These are phyloP conservation scores for Eimeria tenella DNA, from an alignment of 169 alveolate genomes.

Conservation along the genomic window DNA sequence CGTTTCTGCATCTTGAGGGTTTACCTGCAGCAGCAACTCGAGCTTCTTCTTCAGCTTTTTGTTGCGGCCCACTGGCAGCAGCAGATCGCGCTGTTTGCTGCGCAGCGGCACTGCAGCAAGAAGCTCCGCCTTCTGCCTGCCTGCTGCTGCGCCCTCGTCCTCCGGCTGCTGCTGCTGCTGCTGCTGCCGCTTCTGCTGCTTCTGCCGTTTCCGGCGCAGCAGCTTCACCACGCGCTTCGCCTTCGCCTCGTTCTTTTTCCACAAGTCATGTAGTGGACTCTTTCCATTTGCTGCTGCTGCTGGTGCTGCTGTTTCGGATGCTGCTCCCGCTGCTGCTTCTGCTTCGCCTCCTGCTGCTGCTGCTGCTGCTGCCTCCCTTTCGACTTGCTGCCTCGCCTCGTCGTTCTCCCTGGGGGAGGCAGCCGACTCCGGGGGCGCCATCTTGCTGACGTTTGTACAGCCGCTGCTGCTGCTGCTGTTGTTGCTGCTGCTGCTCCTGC, in stretches of 20 bases:
- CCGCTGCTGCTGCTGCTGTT: slow-evolving; percentile 6
- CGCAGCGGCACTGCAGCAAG: slow-evolving; percentile 13
- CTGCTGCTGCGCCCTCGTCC: background rate
- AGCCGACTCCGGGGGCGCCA: slow-evolving; percentile 5
- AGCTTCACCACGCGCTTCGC: slow-evolving; percentile 45
- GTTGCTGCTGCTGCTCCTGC: slow-evolving; percentile 9
- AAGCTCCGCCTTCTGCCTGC: background rate
- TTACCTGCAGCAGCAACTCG: slow-evolving; percentile 17
- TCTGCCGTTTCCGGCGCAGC: slow-evolving; percentile 56
- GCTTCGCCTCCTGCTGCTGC: slow-evolving; percentile 4
- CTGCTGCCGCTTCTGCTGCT: slow-evolving; percentile 60
- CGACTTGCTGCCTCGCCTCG: background rate
- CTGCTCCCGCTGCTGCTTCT: background rate
- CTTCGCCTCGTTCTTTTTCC: slow-evolving; percentile 37
- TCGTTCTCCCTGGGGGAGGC: background rate
- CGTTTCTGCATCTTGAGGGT: slow-evolving; percentile 29
- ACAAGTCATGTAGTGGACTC: slow-evolving; percentile 8
- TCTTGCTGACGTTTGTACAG: background rate
- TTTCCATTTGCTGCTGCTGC: slow-evolving; percentile 40
- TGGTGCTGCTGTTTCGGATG: background rate
- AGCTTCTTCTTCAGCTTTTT: slow-evolving; percentile 18
- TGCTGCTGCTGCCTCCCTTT: slow-evolving; percentile 1
- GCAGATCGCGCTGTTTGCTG: slow-evolving; percentile 34
- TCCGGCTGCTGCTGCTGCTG: background rate
- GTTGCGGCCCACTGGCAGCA: slow-evolving; percentile 62